These are phyloP conservation scores for Aspergillus nomiae DNA, from an alignment of 2,329 filamentous ascomycete species.

Conservation along the genomic window DNA sequence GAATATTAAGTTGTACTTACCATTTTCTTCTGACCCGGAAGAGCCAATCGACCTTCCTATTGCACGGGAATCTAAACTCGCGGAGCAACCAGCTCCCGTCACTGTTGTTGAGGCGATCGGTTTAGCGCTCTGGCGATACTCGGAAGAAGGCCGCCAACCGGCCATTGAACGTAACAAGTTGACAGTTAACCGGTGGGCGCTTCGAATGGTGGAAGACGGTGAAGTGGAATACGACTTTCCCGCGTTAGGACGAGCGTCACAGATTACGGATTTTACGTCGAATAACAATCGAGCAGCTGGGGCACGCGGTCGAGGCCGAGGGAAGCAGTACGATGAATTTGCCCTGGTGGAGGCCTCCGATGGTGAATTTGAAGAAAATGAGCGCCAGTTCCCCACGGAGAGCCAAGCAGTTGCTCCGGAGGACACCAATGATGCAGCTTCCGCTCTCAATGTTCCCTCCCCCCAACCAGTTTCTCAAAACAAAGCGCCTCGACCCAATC, in stretches of 20 bases:
- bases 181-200: slow-evolving; percentile 64
- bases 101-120: slow-evolving; percentile 66
- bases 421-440: slow-evolving; percentile 30
- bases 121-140: slow-evolving; percentile 62
- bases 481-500: slow-evolving; percentile 38
- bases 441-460: slow-evolving; percentile 20
- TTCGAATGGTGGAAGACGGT: slow-evolving; percentile 69
- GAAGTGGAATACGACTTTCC: slow-evolving; percentile 69
- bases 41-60: slow-evolving; percentile 62
- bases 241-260: slow-evolving; percentile 57
- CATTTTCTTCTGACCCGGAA: slow-evolving; percentile 58
- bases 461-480: slow-evolving; percentile 23
- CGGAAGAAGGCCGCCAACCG: slow-evolving; percentile 60
- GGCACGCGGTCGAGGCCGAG: slow-evolving; percentile 57
- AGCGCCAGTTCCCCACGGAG: slow-evolving; percentile 57
- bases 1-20: slow-evolving; percentile 65
- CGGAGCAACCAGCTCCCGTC: slow-evolving; percentile 49
- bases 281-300: slow-evolving; percentile 64
- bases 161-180: slow-evolving; percentile 53
- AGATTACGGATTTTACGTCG: slow-evolving; percentile 65
- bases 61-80: slow-evolving; percentile 57
- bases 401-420: slow-evolving; percentile 35
- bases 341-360: slow-evolving; percentile 63
- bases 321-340: slow-evolving; percentile 69
- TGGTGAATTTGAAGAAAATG: slow-evolving; percentile 59